Evolutionary conservation across 139 green algal genomes (phyloP), one percentile per base, ranked within the genome.

Genomic region (Ettlia oleoabundans): DNA sequence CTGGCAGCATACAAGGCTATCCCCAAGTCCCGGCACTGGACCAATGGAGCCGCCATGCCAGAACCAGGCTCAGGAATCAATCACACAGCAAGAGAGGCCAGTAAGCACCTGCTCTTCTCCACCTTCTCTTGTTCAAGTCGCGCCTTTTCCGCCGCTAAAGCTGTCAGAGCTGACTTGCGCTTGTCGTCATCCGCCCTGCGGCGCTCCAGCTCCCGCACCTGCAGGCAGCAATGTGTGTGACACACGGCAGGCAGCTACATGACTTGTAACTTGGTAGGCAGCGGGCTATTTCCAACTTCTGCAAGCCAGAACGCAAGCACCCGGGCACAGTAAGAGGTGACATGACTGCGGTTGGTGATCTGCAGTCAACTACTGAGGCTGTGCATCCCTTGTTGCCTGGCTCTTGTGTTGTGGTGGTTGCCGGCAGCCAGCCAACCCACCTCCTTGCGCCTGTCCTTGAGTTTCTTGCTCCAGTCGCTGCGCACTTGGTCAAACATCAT

Each of bases 171-270:
- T 33, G 94, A 89, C 68, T 92, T 85, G 75, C 88, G 87, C 85
- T 94, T 88, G 26, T 82, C 83, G 72, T 95, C 91, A 81, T 92
- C 89, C 40, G 90, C 79, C 80, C 96, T 92, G 33, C 90, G 88
- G 75, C 90, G 88, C 87, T 95, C 92, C 76, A 97, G 86, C 72
- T 94, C 91, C 0, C 86, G 90, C 62, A 97, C 93, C 91, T 96
- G 82, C 24, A 15, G 19, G 3, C 3, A 53, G n/a, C n/a, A n/a
- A n/a, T n/a, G n/a, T n/a, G n/a, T n/a, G n/a, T n/a, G n/a, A n/a
- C n/a, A n/a, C n/a, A n/a, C n/a, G n/a, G n/a, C n/a, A n/a, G n/a
- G n/a, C n/a, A n/a, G n/a, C n/a, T n/a, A n/a, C n/a, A n/a, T n/a
- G n/a, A n/a, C n/a, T n/a, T n/a, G n/a, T n/a, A n/a, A n/a, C n/a